A percentile compares a stretch with the other conserved stretches of the same genome.
Evolutionary conservation across 176 grass and related monocot genomes (phyloP).

Genomic region (Luzula sylvatica): DNA sequence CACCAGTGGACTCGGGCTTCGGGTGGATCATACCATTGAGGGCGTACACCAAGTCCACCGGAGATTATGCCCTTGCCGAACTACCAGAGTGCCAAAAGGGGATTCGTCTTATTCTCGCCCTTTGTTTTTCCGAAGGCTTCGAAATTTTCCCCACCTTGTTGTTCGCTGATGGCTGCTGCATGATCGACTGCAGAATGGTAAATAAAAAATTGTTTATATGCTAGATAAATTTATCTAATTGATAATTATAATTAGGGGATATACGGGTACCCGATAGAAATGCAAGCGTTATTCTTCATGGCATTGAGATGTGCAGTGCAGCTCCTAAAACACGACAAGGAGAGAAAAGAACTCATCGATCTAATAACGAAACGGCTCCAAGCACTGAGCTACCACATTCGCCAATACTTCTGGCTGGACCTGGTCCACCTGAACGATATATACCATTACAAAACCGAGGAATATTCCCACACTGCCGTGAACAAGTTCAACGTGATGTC

Average conservation of each 20-base stretch:
- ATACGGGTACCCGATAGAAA: constrained; percentile 82
- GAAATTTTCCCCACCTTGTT: constrained; percentile 91
- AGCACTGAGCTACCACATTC: constrained; percentile 70
- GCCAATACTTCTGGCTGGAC: constrained; percentile 63
- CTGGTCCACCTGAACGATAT: constrained; percentile 60
- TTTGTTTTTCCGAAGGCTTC: constrained; percentile 47
- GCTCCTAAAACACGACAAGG: constrained; percentile 32
- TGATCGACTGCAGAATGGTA: constrained; percentile 94
- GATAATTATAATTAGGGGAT: constrained; percentile 39
- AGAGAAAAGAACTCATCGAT: constrained; percentile 30
- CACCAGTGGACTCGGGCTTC: constrained; percentile 86
- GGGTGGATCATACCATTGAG: constrained; percentile 90
- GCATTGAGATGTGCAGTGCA: constrained; percentile 42
- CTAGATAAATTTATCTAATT: constrained; percentile 6
- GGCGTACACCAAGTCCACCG: constrained; percentile 66
- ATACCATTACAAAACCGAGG: constrained; percentile 77
- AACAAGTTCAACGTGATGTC: constrained; percentile 91
- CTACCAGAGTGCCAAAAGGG: constrained; percentile 49
- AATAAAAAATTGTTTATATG: too few species aligned
- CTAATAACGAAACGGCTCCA: constrained; percentile 50
- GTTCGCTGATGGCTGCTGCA: constrained; percentile 82
- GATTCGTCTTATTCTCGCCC: constrained; percentile 66
- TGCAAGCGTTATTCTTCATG: constrained; percentile 74
- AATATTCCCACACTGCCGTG: constrained; percentile 72
- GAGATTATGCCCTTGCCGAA: constrained; percentile 57